Evolutionary conservation across 2,329 filamentous ascomycete species (phyloP).

Genomic region (Waltergamsia citrina): DNA sequence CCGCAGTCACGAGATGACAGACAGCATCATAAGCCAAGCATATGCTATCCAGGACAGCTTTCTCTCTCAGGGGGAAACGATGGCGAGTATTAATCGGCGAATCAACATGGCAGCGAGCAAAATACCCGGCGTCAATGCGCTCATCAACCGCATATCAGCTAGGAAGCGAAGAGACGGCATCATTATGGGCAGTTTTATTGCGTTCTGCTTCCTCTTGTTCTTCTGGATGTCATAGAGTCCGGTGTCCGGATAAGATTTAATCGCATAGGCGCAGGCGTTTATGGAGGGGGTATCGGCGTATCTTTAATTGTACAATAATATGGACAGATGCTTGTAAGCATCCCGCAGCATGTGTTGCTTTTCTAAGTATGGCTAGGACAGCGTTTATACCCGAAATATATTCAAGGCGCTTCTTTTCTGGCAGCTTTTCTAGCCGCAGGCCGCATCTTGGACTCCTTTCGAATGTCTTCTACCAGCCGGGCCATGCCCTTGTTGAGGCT

Average conservation of each 20-base stretch:
- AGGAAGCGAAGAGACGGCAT: constrained; percentile 94
- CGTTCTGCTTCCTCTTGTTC: constrained; percentile 81
- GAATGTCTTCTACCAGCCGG: constrained; percentile 51
- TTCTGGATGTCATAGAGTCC: constrained; percentile 54
- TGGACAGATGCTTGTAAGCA: constrained; percentile 1
- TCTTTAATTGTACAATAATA: constrained; percentile 20
- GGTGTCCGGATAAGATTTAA: background rate
- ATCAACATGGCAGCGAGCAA: constrained; percentile 86
- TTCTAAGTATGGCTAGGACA: too few relatives aligned
- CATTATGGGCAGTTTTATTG: constrained; percentile 85
- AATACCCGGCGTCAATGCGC: constrained; percentile 82
- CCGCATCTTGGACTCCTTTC: constrained; percentile 22
- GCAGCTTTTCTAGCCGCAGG: constrained; percentile 22
- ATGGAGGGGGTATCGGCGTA: constrained; percentile 22
- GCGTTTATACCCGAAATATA: background rate
- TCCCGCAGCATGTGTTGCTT: too few relatives aligned
- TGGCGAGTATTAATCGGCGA: constrained; percentile 80
- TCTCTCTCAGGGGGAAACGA: constrained; percentile 72
- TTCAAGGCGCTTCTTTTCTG: constrained; percentile 7
- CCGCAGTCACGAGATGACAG: constrained; percentile 79
- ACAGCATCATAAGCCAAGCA: constrained; percentile 86
- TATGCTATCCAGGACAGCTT: constrained; percentile 96
- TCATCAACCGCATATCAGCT: constrained; percentile 87
- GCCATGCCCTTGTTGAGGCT: constrained; percentile 55
- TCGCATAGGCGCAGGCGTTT: constrained; percentile 20